Conservation (phyloP, 257 asterid genomes). For the Fraxinus cuspidata region DNA sequence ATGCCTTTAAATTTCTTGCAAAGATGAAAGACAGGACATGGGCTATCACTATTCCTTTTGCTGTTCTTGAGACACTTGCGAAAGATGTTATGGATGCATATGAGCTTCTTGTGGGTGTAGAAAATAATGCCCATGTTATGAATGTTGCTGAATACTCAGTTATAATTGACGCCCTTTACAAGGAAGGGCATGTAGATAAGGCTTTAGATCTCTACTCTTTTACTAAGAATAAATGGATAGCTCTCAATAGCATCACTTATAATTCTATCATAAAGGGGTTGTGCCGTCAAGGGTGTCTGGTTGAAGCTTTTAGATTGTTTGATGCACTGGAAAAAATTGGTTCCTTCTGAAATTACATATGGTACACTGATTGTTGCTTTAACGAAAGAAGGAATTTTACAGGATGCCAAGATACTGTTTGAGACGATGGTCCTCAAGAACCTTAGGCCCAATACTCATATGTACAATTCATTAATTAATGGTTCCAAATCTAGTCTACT, state of each 20-base stretch:
- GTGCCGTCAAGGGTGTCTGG: constrained; percentile 73
- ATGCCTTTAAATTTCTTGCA: constrained; percentile 49
- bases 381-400: constrained; percentile 67
- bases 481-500: constrained; percentile 69
- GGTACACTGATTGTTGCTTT: constrained; percentile 74
- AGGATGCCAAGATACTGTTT: constrained; percentile 62
- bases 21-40: constrained; percentile 34
- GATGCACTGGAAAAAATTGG: constrained; percentile 66
- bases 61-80: constrained; percentile 45
- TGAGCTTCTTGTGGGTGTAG: constrained; percentile 58
- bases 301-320: constrained; percentile 84
- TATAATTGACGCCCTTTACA: constrained; percentile 68
- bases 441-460: constrained; percentile 51
- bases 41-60: constrained; percentile 41
- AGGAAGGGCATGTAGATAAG: constrained; percentile 48
- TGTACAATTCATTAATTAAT: constrained; percentile 72
- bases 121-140: constrained; percentile 46
- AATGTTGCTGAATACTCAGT: constrained; percentile 55
- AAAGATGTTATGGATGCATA: constrained; percentile 61
- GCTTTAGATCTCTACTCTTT: constrained; percentile 67
- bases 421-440: constrained; percentile 60
- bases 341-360: constrained; percentile 74
- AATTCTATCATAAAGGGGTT: constrained; percentile 73
- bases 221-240: constrained; percentile 50
- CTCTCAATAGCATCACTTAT: constrained; percentile 58